These are phyloP conservation scores for Globisporangium spinosum DNA, from an alignment of 352 stramenopile species.

Conservation along the genomic window DNA sequence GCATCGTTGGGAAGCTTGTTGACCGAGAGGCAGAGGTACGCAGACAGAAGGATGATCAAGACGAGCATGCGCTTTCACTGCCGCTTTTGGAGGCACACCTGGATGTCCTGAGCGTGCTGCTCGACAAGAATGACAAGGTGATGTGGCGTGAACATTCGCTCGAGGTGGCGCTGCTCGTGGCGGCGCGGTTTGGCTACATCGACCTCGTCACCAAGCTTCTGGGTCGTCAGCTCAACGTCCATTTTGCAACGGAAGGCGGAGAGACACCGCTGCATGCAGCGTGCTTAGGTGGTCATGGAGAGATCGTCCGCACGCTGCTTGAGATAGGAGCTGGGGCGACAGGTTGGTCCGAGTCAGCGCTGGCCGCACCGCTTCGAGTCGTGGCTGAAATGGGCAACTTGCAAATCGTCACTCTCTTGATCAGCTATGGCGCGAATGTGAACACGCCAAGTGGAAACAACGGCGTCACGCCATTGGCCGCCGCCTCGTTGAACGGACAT, in stretches of 20 bases:
- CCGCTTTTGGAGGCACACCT: constrained; percentile 7
- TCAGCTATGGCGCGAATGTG: constrained; percentile 1
- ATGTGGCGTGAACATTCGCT: constrained; percentile 3
- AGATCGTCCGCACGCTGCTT: constrained; percentile 7
- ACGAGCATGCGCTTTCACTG: neutral
- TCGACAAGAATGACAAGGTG: constrained; percentile 8
- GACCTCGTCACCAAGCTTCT: constrained; percentile 9
- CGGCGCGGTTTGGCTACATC: constrained; percentile 5
- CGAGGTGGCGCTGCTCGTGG: constrained; percentile 8
- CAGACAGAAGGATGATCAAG: neutral
- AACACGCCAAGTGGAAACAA: constrained; percentile 5
- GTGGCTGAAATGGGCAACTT: constrained; percentile 4
- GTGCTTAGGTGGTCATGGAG: neutral
- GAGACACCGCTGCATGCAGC: constrained; percentile 9
- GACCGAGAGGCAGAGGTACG: neutral
- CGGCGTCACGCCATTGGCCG: neutral
- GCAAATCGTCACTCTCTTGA: constrained; percentile 4
- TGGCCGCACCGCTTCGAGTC: constrained; percentile 1
- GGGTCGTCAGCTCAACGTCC: neutral
- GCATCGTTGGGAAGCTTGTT: neutral
- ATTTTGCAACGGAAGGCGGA: neutral
- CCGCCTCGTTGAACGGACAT: constrained; percentile 1
- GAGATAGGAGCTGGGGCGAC: neutral
- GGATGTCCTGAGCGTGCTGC: constrained; percentile 8
- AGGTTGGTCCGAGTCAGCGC: neutral